Evolutionary conservation across 768 basidiomycete genomes (phyloP).

Genomic region (Lactifluus echinatus): DNA sequence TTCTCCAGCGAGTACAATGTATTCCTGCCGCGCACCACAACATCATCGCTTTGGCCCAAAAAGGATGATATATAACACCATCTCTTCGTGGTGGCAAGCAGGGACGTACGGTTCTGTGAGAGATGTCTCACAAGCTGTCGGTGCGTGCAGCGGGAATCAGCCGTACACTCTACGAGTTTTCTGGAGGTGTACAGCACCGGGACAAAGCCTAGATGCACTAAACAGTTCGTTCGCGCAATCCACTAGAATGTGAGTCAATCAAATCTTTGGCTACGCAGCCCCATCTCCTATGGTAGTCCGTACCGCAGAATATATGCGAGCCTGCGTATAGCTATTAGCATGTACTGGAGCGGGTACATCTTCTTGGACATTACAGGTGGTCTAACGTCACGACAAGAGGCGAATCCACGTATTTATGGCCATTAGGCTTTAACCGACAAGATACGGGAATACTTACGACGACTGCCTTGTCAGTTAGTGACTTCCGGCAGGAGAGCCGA

Average conservation of each 20-base stretch:
- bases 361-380: slow-evolving; percentile 39
- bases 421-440: neutral
- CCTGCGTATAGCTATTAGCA: slow-evolving; percentile 34
- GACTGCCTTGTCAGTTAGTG: slow-evolving; percentile 70
- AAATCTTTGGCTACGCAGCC: neutral
- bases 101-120: slow-evolving; percentile 63
- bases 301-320: slow-evolving; percentile 83
- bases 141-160: neutral
- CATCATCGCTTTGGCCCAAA: slow-evolving; percentile 23
- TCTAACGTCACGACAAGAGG: slow-evolving; percentile 32
- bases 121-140: slow-evolving; percentile 68
- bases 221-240: slow-evolving; percentile 83
- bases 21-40: slow-evolving; percentile 23
- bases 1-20: neutral
- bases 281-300: neutral
- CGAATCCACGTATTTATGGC: neutral
- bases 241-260: slow-evolving; percentile 34
- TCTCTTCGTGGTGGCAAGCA: slow-evolving; percentile 1
- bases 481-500: slow-evolving; percentile 61
- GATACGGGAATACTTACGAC: slow-evolving; percentile 46
- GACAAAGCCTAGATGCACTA: slow-evolving; percentile 67
- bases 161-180: neutral
- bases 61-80: neutral
- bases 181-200: slow-evolving; percentile 37
- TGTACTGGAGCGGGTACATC: neutral